Evolutionary conservation across 176 grass and related monocot genomes (phyloP), one percentile per base, ranked within the genome.

Genomic region (Puya raimondii): DNA sequence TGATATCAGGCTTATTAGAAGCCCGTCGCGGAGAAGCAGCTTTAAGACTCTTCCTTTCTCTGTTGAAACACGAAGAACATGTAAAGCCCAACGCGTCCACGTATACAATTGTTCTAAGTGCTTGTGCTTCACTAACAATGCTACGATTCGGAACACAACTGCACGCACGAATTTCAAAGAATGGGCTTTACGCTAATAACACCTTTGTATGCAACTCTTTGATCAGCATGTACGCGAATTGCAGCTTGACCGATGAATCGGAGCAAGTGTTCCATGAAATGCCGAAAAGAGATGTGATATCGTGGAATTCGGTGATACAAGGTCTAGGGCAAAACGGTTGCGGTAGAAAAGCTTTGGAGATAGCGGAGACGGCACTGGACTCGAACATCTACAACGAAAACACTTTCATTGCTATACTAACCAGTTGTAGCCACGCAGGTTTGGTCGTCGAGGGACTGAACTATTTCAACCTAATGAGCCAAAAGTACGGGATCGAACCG

Each of bases 271-370:
- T 87, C 47, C 23, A 84, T 11, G 84, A 91, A 64, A 79, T 76
- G 69, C 33, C 68, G 0, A 76, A 57, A 0, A 79, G 56, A 42
- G 84, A 84, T 42, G 50, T 57, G 12, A 21, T 82, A 5, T 82
- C 81, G 17, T 91, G 79, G 88, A 91, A 91, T 66, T 61, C 84
- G 11, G 75, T 67, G 72, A 80, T 91, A 67, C 88, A 84, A 63
- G 88, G 81, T 53, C 78, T 91, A 17, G 88, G 81, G 48, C 68
- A 87, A 77, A 91, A 91, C 23, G 75, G 84, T 13, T 65, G 53
- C 20, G 68, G 71, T 15, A 72, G 25, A 54, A 79, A 25, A 71
- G 84, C 88, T 10, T 49, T 79, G 75, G 29, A 71, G 20, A 22
- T 52, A 5, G 72, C 71, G 22, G 75, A 84, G 69, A 22, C 16